phyloP scores from a whole-genome alignment of 1,284 basidiomycete species.

The Puccinia hordei region DNA sequence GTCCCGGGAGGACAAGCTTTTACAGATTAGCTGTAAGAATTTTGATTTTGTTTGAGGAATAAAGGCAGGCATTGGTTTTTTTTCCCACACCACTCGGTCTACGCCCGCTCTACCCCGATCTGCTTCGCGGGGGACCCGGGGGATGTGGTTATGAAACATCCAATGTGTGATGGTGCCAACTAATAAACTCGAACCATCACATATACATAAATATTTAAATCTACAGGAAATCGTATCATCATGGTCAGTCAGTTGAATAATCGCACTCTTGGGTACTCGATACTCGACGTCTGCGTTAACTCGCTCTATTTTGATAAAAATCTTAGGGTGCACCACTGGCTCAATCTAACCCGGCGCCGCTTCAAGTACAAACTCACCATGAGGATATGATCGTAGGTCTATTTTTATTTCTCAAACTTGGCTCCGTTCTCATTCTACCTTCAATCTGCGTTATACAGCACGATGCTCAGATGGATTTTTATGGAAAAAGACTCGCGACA shows the following conservation, averaged over 20 bases:
- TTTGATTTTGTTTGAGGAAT: no score
- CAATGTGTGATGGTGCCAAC: no score
- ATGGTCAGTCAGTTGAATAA: constrained; percentile 16
- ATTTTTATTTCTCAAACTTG: constrained; percentile 24
- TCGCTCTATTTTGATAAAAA: neutral
- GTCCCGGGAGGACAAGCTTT: no score
- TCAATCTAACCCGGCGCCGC: constrained; percentile 25
- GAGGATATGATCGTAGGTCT: constrained; percentile 88
- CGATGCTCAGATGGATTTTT: constrained; percentile 97
- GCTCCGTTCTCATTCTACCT: neutral
- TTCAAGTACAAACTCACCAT: constrained; percentile 76
- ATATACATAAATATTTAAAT: no score
- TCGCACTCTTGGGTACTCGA: neutral
- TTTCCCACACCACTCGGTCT: no score
- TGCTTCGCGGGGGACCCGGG: no score
- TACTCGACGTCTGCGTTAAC: neutral
- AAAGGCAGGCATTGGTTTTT: no score
- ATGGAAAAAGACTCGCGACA: constrained; percentile 92
- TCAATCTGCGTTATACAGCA: constrained; percentile 65
- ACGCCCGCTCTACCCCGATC: no score
- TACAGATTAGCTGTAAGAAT: no score
- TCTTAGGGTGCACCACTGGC: constrained; percentile 22
- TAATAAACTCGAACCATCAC: no score
- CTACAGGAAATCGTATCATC: no score
- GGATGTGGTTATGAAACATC: no score